A percentile compares a stretch with the other conserved stretches of the same genome.
These are phyloP conservation scores for Penstemon newberryi DNA, from an alignment of 257 asterid species.

Conservation along the genomic window DNA sequence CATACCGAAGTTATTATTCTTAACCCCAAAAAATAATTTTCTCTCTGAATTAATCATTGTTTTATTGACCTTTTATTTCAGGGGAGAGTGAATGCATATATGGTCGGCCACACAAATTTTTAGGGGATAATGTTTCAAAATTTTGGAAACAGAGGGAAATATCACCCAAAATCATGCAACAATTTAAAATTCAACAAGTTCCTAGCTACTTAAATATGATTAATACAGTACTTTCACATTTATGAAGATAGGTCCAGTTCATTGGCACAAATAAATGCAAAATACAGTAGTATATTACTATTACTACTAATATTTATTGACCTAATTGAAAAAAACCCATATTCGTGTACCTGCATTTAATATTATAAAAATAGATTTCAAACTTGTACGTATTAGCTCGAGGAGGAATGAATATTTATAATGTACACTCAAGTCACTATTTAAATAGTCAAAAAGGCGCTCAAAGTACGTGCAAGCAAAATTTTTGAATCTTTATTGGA, in stretches of 20 bases:
- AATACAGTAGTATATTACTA: neutral
- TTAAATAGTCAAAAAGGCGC: neutral
- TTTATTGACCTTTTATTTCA: neutral
- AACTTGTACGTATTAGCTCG: neutral
- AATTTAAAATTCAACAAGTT: neutral
- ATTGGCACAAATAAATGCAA: neutral
- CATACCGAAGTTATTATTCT: no score
- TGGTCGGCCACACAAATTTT: neutral
- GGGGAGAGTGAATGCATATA: neutral
- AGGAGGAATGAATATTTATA: neutral
- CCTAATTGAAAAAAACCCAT: neutral
- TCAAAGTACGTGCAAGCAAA: conserved; percentile 16
- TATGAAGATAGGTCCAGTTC: neutral
- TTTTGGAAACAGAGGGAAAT: neutral
- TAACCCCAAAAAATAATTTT: no score
- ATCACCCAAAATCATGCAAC: neutral
- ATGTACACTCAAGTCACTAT: neutral
- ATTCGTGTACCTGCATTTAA: neutral
- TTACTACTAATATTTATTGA: neutral
- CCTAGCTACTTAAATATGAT: neutral
- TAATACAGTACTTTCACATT: neutral
- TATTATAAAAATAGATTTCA: neutral
- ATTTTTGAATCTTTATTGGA: conserved; percentile 32
- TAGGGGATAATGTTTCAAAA: neutral
- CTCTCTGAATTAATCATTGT: neutral